These are phyloP conservation scores for Eucommia ulmoides DNA, from an alignment of 257 asterid species.

Conservation along the genomic window DNA sequence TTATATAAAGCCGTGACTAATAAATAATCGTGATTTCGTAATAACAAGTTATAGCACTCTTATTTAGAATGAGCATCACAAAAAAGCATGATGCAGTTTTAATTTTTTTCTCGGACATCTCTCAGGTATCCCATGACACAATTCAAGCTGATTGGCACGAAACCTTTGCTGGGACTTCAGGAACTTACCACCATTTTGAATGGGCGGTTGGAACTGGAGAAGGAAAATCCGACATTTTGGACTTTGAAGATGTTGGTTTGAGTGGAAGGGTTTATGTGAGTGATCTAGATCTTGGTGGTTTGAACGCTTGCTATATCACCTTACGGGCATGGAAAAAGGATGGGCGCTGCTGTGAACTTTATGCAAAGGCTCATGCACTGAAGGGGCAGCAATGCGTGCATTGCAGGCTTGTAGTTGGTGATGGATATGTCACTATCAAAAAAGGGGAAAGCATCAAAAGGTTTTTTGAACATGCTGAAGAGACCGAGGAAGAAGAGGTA, in stretches of 20 bases:
- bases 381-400: slow-evolving; percentile 90
- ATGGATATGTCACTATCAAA: slow-evolving; percentile 70
- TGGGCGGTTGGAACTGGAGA: slow-evolving; percentile 97
- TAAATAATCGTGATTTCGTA: no score
- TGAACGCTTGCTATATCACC: slow-evolving; percentile 81
- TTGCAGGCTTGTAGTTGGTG: slow-evolving; percentile 91
- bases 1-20: no score
- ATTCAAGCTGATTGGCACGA: slow-evolving; percentile 93
- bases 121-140: slow-evolving; percentile 75
- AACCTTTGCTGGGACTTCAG: slow-evolving; percentile 62
- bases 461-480: slow-evolving; percentile 99
- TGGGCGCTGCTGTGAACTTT: slow-evolving; percentile 74
- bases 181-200: slow-evolving; percentile 75
- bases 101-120: slow-evolving; percentile 17
- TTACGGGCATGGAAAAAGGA: slow-evolving; percentile 83
- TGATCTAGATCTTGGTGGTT: slow-evolving; percentile 78
- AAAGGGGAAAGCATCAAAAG: slow-evolving; percentile 70
- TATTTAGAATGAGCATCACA: slow-evolving; percentile 3
- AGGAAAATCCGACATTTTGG: slow-evolving; percentile 87
- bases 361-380: slow-evolving; percentile 93
- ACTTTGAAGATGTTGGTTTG: slow-evolving; percentile 86
- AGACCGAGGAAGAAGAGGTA: slow-evolving; percentile 99
- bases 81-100: slow-evolving; percentile 19
- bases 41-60: no score
- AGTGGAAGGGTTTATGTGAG: slow-evolving; percentile 67